phyloP scores from a whole-genome alignment of 306 rosid genomes.

The Lathyrus sativus region DNA sequence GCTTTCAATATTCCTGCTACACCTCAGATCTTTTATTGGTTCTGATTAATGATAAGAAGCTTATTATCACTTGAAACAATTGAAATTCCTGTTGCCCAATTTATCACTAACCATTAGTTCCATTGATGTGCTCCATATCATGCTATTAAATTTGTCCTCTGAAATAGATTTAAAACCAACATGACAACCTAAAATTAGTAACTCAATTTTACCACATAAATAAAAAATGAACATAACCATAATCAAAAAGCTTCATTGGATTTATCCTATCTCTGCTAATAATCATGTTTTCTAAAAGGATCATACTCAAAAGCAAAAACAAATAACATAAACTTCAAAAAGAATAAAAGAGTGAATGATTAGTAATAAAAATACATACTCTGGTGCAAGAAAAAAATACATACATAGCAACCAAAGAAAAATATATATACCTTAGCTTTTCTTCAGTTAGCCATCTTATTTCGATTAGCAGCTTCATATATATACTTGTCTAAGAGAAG shows the following conservation, averaged over 20 bases:
- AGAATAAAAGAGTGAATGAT: not conserved
- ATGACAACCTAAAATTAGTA: not conserved
- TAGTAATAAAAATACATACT: slow-evolving; percentile 16
- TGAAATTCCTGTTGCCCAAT: too few species aligned
- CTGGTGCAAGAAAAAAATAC: slow-evolving; percentile 65
- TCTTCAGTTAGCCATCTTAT: too few species aligned
- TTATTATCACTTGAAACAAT: too few species aligned
- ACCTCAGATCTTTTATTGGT: too few species aligned
- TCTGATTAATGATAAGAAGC: too few species aligned
- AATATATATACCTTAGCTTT: too few species aligned
- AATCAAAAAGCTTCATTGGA: slow-evolving; percentile 9
- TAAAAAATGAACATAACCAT: not conserved
- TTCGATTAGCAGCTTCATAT: not conserved
- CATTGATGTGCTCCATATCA: too few species aligned
- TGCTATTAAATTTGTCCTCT: too few species aligned
- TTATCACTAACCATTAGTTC: too few species aligned
- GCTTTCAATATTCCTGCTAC: too few species aligned
- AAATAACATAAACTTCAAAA: slow-evolving; percentile 4
- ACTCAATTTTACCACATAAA: slow-evolving; percentile 17
- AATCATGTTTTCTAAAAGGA: slow-evolving; percentile 10
- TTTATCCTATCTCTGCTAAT: not conserved
- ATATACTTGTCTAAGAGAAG: slow-evolving; percentile 80
- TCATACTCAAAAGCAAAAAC: not conserved
- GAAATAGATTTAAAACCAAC: too few species aligned
- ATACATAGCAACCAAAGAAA: not conserved